A percentile compares a stretch with the other conserved stretches of the same genome.
These are phyloP conservation scores for Dalbergia cultrata DNA, from an alignment of 306 rosid species.

Conservation along the genomic window DNA sequence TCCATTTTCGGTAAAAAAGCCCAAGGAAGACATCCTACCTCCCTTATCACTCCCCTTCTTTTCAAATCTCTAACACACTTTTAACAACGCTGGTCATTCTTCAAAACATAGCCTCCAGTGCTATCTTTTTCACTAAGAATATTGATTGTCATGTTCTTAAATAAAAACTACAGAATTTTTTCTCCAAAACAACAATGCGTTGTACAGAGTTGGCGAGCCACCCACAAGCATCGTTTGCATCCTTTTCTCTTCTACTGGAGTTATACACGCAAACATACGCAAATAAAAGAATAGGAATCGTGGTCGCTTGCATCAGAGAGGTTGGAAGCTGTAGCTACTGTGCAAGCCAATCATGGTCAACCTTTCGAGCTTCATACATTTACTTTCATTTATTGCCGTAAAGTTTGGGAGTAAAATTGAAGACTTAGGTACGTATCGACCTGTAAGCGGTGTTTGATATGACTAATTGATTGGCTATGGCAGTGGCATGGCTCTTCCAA, in stretches of 20 bases:
- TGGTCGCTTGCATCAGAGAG: not conserved
- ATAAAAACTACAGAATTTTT: not conserved
- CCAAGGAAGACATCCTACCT: no score
- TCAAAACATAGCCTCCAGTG: not conserved
- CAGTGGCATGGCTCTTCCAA: constrained; percentile 94
- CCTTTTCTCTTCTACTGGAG: not conserved
- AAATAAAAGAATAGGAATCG: constrained; percentile 21
- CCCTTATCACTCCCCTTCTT: not conserved
- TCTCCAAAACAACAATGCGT: constrained; percentile 6
- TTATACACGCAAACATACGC: constrained; percentile 12
- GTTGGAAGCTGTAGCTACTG: constrained; percentile 2
- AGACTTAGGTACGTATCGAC: constrained; percentile 37
- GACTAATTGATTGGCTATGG: constrained; percentile 85
- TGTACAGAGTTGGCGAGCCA: not conserved
- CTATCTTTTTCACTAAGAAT: not conserved
- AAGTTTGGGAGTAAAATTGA: not conserved
- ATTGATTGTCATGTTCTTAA: not conserved
- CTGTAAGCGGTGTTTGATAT: constrained; percentile 86
- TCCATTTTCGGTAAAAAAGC: no score
- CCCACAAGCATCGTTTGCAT: constrained; percentile 6
- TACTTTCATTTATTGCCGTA: constrained; percentile 24
- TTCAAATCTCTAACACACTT: not conserved
- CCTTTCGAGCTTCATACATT: constrained; percentile 30
- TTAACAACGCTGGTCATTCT: not conserved
- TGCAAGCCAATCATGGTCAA: constrained; percentile 11